Base-by-base conservation (phyloP, 2,329 filamentous ascomycete species). In the Leptosphaerulina australis region DNA sequence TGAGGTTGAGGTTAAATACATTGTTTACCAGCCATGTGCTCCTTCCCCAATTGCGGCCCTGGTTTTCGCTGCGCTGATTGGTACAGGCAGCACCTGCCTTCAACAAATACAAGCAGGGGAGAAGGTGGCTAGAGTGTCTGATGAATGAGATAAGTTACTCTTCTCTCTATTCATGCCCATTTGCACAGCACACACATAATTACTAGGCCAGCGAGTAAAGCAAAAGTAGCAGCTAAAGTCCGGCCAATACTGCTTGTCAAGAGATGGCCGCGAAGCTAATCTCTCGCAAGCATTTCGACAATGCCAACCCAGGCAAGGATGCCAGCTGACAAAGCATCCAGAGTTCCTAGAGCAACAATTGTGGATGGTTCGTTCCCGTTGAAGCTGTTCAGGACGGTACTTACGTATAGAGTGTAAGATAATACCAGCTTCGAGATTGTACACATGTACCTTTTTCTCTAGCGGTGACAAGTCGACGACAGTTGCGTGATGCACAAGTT, bases 231-330 rank as follows among this genome's bases (percentile, higher is more conserved):
- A 7, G 81, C 67, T 0, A 67, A 26, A 0, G 83, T 83, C 48
- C 77, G 80, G 0, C 76, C 20, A 1, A 78, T 28, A 0, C 79
- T 68, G 0, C 85, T 79, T 22, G 81, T 72, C 12, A 80, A 69
- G 68, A 88, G 70, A 10, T 55, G 55, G 2, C 73, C 73, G 25
- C 70, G 74, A 60, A 87, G 81, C 88, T 88, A 92, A 65, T 92
- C 88, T 30, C 81, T 77, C 2, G 86, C 86, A 83, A 86, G 86
- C 87, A 92, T 91, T 74, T 91, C 88, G 0, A 91, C 88, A 1
- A 91, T 73, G 1, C 87, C 87, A 2, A 91, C 88, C 87, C 88
- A 92, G n/a, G 88, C 75, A 24, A 92, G 77, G 34, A 93, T 89
- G 21, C 88, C 88, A 0, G 88, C 87, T 0, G 84, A 88, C 9